Evolutionary conservation across 1,139 yeast genomes (phyloP).

Genomic region (Protomyces inundatus): DNA sequence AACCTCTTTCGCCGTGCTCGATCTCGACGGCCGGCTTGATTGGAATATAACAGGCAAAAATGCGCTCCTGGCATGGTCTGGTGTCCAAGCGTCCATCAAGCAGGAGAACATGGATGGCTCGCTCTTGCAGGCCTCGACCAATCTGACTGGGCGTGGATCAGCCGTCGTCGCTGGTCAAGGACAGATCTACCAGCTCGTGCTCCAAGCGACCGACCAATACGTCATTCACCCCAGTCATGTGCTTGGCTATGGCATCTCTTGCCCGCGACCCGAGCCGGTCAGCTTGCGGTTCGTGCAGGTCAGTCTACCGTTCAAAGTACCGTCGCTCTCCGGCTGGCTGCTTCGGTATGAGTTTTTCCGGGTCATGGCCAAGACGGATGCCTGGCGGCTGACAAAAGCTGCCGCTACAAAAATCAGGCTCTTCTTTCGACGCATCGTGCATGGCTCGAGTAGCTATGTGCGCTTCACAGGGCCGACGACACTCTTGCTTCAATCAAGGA

Average conservation of each 20-base stretch:
- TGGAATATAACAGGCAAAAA: constrained; percentile 39
- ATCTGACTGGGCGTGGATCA: constrained; percentile 41
- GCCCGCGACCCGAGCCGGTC: constrained; percentile 15
- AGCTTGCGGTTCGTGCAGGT: background rate
- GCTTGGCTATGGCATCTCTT: constrained; percentile 39
- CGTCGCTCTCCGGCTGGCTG: constrained; percentile 1
- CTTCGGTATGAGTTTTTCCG: constrained; percentile 10
- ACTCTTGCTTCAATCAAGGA: constrained; percentile 30
- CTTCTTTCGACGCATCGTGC: constrained; percentile 28
- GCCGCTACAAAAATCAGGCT: background rate
- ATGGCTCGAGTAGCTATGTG: constrained; percentile 32
- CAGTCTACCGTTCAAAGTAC: constrained; percentile 12
- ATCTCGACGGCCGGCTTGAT: constrained; percentile 42
- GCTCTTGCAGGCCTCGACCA: constrained; percentile 34
- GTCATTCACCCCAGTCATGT: constrained; percentile 38
- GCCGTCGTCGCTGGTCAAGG: constrained; percentile 41
- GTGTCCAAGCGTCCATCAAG: constrained; percentile 33
- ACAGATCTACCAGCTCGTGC: constrained; percentile 37
- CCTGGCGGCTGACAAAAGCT: constrained; percentile 4
- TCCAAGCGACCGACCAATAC: constrained; percentile 38
- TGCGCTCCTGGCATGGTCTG: constrained; percentile 39
- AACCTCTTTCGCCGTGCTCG: constrained; percentile 37
- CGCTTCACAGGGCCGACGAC: constrained; percentile 33
- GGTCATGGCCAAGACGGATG: constrained; percentile 28
- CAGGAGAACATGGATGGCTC: constrained; percentile 32